Evolutionary conservation across 331 rosid species (phyloP).

Genomic region (Stylosanthes scabra): DNA sequence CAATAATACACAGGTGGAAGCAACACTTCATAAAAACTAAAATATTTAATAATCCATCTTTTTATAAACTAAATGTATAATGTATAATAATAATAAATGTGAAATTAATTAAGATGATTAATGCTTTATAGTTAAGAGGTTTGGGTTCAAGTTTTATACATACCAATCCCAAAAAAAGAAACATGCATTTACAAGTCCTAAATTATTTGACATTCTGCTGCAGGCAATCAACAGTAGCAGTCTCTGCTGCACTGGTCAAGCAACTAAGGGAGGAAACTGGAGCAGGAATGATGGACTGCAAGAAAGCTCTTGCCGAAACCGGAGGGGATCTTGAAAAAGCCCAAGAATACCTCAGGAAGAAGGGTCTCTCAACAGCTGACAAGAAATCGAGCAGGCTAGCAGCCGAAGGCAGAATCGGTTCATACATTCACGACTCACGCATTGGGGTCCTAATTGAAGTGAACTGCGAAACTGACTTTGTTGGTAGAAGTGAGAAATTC

Average conservation of each 20-base stretch:
- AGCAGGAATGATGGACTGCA: conserved; percentile 99
- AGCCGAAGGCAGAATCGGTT: conserved; percentile 94
- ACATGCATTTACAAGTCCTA: not conserved
- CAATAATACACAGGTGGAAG: too few species aligned
- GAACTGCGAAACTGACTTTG: conserved; percentile 93
- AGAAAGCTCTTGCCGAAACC: conserved; percentile 87
- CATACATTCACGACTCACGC: conserved; percentile 90
- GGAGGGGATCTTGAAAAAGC: conserved; percentile 93
- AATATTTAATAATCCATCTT: too few species aligned
- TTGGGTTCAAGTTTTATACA: not conserved
- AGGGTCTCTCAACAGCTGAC: conserved; percentile 92
- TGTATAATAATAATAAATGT: too few species aligned
- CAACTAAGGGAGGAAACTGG: conserved; percentile 91
- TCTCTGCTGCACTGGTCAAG: conserved; percentile 81
- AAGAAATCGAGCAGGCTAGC: conserved; percentile 89
- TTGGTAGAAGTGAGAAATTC: conserved; percentile 83
- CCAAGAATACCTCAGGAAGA: conserved; percentile 90
- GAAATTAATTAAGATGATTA: too few species aligned
- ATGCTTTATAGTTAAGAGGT: too few species aligned
- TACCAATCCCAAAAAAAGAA: not conserved
- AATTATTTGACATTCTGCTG: conserved; percentile 33
- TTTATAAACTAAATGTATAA: too few species aligned
- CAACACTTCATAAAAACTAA: too few species aligned
- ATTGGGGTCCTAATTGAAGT: conserved; percentile 93
- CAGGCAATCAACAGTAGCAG: conserved; percentile 67